Conservation (phyloP, 371 early-diverging fungal species). For the Mucor sp. region DNA sequence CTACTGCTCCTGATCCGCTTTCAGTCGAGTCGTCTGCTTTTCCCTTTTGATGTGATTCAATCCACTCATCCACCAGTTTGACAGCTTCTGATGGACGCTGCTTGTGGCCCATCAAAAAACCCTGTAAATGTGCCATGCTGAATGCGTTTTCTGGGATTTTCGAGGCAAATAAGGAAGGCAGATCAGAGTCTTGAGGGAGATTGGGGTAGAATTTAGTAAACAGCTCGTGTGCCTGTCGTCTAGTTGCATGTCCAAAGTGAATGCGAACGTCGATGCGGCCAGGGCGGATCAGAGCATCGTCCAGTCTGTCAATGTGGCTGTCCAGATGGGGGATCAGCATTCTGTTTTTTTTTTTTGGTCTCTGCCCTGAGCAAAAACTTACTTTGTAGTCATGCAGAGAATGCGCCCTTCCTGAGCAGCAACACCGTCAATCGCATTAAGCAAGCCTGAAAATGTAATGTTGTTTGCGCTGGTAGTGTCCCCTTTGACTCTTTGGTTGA, state of each 20-base stretch:
- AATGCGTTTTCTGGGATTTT: slow-evolving; percentile 54
- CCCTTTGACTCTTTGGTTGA: slow-evolving; percentile 57
- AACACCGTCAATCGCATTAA: slow-evolving; percentile 88
- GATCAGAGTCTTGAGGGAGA: slow-evolving; percentile 15
- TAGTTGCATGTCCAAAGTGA: slow-evolving; percentile 81
- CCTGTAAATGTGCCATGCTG: slow-evolving; percentile 68
- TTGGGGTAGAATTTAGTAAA: slow-evolving; percentile 52
- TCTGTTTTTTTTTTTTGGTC: background rate
- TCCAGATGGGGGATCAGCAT: background rate
- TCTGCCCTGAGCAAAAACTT: slow-evolving; percentile 15
- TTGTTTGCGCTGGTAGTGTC: slow-evolving; percentile 32
- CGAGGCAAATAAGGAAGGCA: slow-evolving; percentile 52
- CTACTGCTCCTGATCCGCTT: background rate
- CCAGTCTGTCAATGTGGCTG: slow-evolving; percentile 92
- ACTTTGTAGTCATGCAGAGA: slow-evolving; percentile 86
- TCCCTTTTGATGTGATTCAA: slow-evolving; percentile 30
- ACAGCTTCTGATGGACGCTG: slow-evolving; percentile 49
- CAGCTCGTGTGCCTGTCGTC: slow-evolving; percentile 66
- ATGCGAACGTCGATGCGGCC: slow-evolving; percentile 95
- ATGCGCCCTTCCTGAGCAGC: slow-evolving; percentile 78
- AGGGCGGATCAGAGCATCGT: slow-evolving; percentile 95
- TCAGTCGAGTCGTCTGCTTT: slow-evolving; percentile 14
- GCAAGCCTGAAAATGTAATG: slow-evolving; percentile 63
- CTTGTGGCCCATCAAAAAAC: slow-evolving; percentile 61
- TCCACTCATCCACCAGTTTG: slow-evolving; percentile 38